phyloP scores from a whole-genome alignment of 148 eudicot genomes.

The Rhododendron simsii region DNA sequence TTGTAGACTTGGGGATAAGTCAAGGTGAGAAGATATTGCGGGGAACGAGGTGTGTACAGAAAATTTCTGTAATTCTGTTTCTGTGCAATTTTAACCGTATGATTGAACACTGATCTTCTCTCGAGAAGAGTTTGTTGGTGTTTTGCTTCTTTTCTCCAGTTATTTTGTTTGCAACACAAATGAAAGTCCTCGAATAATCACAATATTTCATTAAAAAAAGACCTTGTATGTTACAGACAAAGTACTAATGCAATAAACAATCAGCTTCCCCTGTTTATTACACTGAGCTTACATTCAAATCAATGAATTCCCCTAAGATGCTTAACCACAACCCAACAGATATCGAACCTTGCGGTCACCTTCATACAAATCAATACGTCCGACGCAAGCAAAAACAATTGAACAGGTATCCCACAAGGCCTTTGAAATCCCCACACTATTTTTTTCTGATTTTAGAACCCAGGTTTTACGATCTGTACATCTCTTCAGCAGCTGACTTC shows the following conservation, averaged over 20 bases:
- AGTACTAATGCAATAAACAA: not conserved
- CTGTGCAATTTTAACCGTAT: too few relatives aligned
- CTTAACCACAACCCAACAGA: not conserved
- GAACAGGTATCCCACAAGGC: not conserved
- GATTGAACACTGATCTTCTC: too few relatives aligned
- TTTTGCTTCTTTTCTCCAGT: too few relatives aligned
- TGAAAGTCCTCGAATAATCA: not conserved
- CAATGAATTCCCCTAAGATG: not conserved
- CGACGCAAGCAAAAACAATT: not conserved
- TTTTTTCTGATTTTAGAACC: not conserved
- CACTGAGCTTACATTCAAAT: constrained; percentile 1
- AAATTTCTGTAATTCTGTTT: too few relatives aligned
- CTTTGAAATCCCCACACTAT: not conserved
- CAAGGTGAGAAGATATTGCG: too few relatives aligned
- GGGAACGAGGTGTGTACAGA: too few relatives aligned
- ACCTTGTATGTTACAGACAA: not conserved
- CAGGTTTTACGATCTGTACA: not conserved
- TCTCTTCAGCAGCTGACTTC: constrained; percentile 42
- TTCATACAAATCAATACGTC: not conserved
- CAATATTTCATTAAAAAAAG: not conserved
- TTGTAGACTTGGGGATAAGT: too few relatives aligned
- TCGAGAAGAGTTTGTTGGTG: too few relatives aligned
- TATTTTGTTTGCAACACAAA: too few relatives aligned
- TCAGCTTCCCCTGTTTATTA: not conserved
- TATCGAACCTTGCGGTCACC: not conserved